phyloP scores from a whole-genome alignment of 257 asterid species.

The Cordia subcordata region DNA sequence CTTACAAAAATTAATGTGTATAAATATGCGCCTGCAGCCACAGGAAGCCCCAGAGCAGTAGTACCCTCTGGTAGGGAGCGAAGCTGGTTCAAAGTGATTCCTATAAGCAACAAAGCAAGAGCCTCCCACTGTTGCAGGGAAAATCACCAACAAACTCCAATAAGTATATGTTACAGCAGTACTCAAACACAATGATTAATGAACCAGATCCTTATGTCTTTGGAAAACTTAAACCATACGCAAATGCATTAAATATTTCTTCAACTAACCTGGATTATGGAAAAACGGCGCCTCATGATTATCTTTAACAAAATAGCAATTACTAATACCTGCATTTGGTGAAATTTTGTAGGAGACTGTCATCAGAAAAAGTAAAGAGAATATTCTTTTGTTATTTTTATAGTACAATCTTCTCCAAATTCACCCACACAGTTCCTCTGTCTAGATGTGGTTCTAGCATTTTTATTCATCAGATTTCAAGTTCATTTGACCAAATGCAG shows the following conservation, averaged over 20 bases:
- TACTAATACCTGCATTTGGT: conserved; percentile 74
- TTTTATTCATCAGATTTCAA: too few species aligned
- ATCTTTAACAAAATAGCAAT: conserved; percentile 87
- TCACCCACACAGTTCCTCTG: too few species aligned
- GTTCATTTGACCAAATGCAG: too few species aligned
- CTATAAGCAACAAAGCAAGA: conserved; percentile 95
- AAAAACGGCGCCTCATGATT: conserved; percentile 86
- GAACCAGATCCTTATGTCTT: not conserved
- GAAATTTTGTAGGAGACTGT: conserved; percentile 3
- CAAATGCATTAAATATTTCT: not conserved
- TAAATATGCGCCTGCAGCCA: conserved; percentile 75
- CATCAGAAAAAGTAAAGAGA: not conserved
- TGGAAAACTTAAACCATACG: too few species aligned
- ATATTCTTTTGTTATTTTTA: too few species aligned
- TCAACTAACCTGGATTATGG: conserved; percentile 82
- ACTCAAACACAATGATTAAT: not conserved
- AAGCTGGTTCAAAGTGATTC: conserved; percentile 90
- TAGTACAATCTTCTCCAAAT: too few species aligned
- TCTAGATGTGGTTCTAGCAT: too few species aligned
- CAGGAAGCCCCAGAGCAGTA: conserved; percentile 79
- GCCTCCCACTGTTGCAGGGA: conserved; percentile 86
- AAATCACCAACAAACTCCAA: conserved; percentile 6
- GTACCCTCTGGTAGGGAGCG: conserved; percentile 79
- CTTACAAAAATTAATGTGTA: conserved; percentile 93
- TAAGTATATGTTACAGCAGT: conserved; percentile 1